Base-by-base conservation (phyloP, 2,329 filamentous ascomycete species). In the Orbilia oligospora region DNA sequence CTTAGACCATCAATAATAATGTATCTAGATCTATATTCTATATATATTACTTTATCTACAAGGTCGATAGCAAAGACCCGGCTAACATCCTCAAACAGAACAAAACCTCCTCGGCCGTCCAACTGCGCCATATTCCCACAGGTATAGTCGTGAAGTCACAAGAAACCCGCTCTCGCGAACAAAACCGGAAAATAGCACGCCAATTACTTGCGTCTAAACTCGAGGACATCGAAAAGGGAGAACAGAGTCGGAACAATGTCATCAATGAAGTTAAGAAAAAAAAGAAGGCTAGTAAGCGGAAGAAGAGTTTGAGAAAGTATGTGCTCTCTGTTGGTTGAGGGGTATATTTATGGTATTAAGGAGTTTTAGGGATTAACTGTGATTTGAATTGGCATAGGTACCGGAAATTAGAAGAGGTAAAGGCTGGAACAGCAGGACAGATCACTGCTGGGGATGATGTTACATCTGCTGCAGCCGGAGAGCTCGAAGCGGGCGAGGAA, bases 111-210 rank as follows among this genome's bases (percentile, higher is more conserved):
- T 97, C 93, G 0, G 95, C 95, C 44, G 95, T 97, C 1, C 96
- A 99, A 84, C 87, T 99, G 41, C 96, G 91, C 81, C 96, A 99
- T 84, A 86, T 92, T 16, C 93, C 95, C 5, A 97, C 94, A 0
- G 95, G 95, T 79, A 90, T 97, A 67, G 94, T 98, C 14, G 89
- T 99, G 80, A 99, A 99, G 86, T 95, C 90, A 71, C 96, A 99
- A 85, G 93, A 91, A 20, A 98, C 96, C 8, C 91, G 96, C 58
- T 97, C 93, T 0, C 90, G 93, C 18, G 89, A 89, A 72, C 92
- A 97, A 85, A 99, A 99, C 84, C 90, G 94, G 80, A 94, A 92
- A 84, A 91, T 93, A 80, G 96, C 96, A 12, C 89, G 94, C 48
- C 87, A 90, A 81, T 86, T 97, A 49, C 87, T 97, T 33, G 92